These are phyloP conservation scores for Cyberlindnera petersonii DNA, from an alignment of 805 yeast genomes.

Conservation along the genomic window DNA sequence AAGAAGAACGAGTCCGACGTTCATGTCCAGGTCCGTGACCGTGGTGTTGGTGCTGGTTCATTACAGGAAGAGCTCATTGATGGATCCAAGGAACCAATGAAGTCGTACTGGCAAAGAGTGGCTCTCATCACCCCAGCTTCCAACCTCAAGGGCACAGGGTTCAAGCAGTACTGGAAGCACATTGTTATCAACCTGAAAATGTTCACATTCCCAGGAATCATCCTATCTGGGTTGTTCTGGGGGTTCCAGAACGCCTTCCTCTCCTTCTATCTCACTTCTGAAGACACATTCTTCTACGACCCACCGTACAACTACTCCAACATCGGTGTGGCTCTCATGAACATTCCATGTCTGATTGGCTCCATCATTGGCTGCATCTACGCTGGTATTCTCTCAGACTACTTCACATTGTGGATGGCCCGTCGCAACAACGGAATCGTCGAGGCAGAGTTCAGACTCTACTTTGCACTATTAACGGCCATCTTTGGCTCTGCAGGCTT, in stretches of 20 bases:
- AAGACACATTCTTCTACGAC: constrained; percentile 61
- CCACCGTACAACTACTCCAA: constrained; percentile 64
- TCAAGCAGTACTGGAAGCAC: constrained; percentile 59
- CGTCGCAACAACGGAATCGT: constrained; percentile 55
- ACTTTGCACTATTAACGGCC: constrained; percentile 52
- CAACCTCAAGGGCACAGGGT: constrained; percentile 58
- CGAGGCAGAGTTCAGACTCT: constrained; percentile 64
- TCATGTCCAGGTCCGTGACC: not conserved
- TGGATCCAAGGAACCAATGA: constrained; percentile 40
- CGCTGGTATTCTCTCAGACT: constrained; percentile 58
- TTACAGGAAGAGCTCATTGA: constrained; percentile 29
- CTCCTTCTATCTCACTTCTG: constrained; percentile 70
- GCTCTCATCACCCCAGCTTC: constrained; percentile 52
- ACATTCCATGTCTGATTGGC: constrained; percentile 64
- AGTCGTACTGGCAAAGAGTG: constrained; percentile 44
- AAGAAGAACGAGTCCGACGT: constrained; percentile 11
- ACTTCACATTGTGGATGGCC: constrained; percentile 58
- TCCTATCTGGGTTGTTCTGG: constrained; percentile 71
- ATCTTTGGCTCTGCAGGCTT: constrained; percentile 60
- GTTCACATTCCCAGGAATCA: constrained; percentile 60
- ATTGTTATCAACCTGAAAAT: constrained; percentile 49
- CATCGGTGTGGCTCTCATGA: constrained; percentile 70
- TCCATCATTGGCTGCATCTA: constrained; percentile 63
- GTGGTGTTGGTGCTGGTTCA: not conserved
- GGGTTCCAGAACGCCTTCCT: constrained; percentile 75